These are phyloP conservation scores for Trapa bicornis DNA, from an alignment of 345 rosid genomes.

Conservation along the genomic window DNA sequence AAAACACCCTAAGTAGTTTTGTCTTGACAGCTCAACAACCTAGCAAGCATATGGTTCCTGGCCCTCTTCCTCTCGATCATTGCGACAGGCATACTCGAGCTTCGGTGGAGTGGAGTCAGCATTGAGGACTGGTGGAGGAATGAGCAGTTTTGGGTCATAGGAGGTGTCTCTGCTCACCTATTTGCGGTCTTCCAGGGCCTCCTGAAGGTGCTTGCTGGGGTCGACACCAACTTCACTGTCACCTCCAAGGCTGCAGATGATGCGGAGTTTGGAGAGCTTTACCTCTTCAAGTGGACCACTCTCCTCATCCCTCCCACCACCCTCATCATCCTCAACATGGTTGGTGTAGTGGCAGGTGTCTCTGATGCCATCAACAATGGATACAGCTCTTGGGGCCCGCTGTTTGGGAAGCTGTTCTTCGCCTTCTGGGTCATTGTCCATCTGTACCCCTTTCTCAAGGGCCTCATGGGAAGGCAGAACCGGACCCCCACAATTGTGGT, in stretches of 20 bases:
- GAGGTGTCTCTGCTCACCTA: constrained; percentile 93
- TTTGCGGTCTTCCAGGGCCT: constrained; percentile 95
- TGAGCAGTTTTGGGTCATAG: constrained; percentile 97
- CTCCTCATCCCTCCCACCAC: constrained; percentile 94
- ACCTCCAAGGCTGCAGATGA: constrained; percentile 76
- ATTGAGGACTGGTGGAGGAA: constrained; percentile 89
- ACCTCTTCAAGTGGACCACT: constrained; percentile 95
- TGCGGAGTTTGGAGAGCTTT: constrained; percentile 78
- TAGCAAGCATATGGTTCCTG: constrained; percentile 81
- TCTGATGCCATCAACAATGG: constrained; percentile 87
- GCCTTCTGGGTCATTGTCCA: constrained; percentile 93
- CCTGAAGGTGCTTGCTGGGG: constrained; percentile 86
- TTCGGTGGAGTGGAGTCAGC: constrained; percentile 86
- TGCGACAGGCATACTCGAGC: constrained; percentile 71
- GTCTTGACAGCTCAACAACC: constrained; percentile 49
- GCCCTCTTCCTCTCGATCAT: constrained; percentile 87
- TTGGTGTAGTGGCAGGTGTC: constrained; percentile 82
- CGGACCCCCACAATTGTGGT: constrained; percentile 92
- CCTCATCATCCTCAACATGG: constrained; percentile 82
- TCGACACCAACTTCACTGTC: constrained; percentile 92
- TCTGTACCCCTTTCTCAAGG: constrained; percentile 93
- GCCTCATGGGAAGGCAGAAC: constrained; percentile 88
- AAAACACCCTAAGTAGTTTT: too few species aligned
- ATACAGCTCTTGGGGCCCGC: constrained; percentile 81
- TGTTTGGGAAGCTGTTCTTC: constrained; percentile 85